phyloP scores from a whole-genome alignment of 139 green algal genomes.

The Coelastrella sp. region DNA sequence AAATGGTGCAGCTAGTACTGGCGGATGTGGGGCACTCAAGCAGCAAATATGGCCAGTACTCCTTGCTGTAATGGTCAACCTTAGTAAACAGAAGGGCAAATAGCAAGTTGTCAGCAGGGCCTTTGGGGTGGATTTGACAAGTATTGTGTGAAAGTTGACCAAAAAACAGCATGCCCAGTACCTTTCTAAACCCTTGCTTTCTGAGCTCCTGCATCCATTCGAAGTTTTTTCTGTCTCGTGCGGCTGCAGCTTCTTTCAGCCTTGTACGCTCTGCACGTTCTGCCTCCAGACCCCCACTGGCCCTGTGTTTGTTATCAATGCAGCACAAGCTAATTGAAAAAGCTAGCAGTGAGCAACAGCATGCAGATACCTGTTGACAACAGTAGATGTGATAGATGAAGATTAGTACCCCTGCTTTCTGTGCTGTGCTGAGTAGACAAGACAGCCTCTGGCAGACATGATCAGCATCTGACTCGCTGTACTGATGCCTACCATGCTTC shows the following conservation, averaged over 20 bases:
- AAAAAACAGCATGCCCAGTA: constrained; percentile 43
- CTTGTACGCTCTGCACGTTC: constrained; percentile 77
- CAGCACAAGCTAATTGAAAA: neutral
- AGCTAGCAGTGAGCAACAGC: no score
- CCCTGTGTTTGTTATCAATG: constrained; percentile 48
- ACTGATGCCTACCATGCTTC: constrained; percentile 79
- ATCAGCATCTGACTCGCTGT: neutral
- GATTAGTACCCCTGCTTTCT: no score
- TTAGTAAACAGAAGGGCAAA: no score
- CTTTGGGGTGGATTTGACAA: no score
- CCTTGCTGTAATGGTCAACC: no score
- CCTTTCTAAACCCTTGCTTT: constrained; percentile 72
- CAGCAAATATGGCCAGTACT: no score
- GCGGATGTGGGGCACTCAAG: no score
- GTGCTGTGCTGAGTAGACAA: accelerated
- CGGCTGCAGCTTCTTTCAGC: constrained; percentile 64
- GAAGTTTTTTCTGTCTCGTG: constrained; percentile 70
- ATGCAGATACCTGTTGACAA: no score
- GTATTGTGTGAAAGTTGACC: no score
- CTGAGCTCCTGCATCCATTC: constrained; percentile 77
- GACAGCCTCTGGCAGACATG: neutral
- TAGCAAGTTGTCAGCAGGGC: no score
- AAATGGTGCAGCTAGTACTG: neutral
- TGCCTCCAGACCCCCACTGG: constrained; percentile 75
- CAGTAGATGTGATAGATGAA: no score